Evolutionary conservation across 176 grass and related monocot species (phyloP), one percentile per base, ranked within the genome.

Genomic region (Paspalum vaginatum): DNA sequence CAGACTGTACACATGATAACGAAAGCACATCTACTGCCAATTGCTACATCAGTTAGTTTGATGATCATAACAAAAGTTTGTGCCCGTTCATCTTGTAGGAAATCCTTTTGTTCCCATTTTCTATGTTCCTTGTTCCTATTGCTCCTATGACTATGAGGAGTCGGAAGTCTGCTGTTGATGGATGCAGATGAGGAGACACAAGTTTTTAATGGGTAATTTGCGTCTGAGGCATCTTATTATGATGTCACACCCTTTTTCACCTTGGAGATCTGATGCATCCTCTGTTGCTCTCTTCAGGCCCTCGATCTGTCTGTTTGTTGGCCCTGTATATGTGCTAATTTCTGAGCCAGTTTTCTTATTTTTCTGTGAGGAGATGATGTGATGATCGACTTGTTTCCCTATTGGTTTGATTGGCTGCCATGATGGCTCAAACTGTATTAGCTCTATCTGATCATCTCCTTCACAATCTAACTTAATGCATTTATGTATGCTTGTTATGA

Each of bases 151-250:
- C 32, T 32, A 32, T 32, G 32, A 32, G 32, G 32, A 32, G 32
- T 32, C 32, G 32, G 32, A 32, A 32, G 32, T 32, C 32, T 32
- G 32, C 32, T 32, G 32, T 32, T 32, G 21, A 13, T 60, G 6
- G 72, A 82, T 72, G 67, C 80, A 88, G 21, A 84, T 88, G 74
- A 79, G 7, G 86, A 88, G 27, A 10, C 74, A 79, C n/a, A 27
- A 83, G 80, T 65, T 74, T 74, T 65, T 37, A 65, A 88, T 88
- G 67, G 86, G 75, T 88, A 88, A 83, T 88, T 88, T 88, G 86
- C 80, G 24, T 88, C 86, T 88, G 86, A 88, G 74, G 2, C 80
- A 32, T 75, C 53, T 79, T 60, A n/a, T n/a, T 17, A n/a, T 88
- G 74, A 83, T 88, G 86, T 83, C 75, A 79, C 74, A 88, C 60